A percentile compares a stretch with the other conserved stretches of the same genome.
Conservation (phyloP, 768 basidiomycete genomes). For the Dendrothele bispora region DNA sequence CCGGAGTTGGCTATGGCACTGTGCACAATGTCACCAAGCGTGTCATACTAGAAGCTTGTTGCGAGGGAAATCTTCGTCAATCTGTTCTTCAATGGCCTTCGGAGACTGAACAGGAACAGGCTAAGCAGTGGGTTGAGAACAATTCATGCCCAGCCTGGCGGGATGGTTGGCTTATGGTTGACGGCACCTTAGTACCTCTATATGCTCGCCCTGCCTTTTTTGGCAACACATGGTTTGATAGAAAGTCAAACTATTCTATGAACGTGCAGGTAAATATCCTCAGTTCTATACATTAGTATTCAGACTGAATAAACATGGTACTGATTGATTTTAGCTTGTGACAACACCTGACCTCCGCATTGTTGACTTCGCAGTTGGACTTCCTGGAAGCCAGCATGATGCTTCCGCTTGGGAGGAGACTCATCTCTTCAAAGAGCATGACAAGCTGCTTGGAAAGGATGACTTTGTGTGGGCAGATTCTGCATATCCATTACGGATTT, state of each 20-base stretch:
- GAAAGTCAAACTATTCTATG: constrained; percentile 28
- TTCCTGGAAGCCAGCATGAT: constrained; percentile 34
- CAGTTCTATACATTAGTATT: too few relatives aligned
- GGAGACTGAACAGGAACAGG: constrained; percentile 9
- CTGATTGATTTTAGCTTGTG: too few relatives aligned
- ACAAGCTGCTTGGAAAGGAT: constrained; percentile 16
- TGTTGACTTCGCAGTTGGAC: constrained; percentile 28
- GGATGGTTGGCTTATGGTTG: constrained; percentile 18
- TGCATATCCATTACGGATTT: constrained; percentile 25
- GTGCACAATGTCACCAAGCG: too few relatives aligned
- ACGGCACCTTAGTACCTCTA: constrained; percentile 19
- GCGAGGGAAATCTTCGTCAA: too few relatives aligned
- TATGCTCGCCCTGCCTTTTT: constrained; percentile 16
- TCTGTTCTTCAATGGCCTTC: background rate
- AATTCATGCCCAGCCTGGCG: constrained; percentile 18
- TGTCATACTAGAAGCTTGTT: too few relatives aligned
- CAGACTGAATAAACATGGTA: too few relatives aligned
- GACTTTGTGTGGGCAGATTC: constrained; percentile 32
- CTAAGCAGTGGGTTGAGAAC: constrained; percentile 20
- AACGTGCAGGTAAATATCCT: constrained; percentile 19
- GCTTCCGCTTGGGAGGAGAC: constrained; percentile 30
- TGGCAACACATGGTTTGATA: constrained; percentile 27
- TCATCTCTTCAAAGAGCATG: constrained; percentile 17
- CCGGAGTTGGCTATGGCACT: too few relatives aligned
- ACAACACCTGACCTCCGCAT: too few relatives aligned